These are phyloP conservation scores for Cryphonectria parasitica DNA, from an alignment of 2,329 filamentous ascomycete genomes.

Conservation along the genomic window DNA sequence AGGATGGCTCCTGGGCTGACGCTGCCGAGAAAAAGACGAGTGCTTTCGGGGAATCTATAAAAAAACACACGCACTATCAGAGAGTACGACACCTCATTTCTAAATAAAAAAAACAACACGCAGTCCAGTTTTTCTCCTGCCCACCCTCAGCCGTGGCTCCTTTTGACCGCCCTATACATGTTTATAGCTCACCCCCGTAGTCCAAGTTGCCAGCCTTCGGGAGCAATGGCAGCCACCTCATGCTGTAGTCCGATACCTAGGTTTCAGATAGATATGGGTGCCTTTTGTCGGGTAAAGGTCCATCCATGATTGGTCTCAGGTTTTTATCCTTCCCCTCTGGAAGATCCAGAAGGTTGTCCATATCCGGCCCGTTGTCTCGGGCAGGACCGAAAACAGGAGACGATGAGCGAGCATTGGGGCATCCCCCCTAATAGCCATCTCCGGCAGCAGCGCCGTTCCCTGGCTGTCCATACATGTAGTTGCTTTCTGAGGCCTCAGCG, in stretches of 20 bases:
- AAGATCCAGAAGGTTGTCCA: not conserved
- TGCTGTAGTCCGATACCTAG: not conserved
- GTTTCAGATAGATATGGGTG: not conserved
- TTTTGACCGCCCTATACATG: not conserved
- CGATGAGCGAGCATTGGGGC: not conserved
- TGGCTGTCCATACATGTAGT: constrained; percentile 58
- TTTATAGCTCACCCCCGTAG: not conserved
- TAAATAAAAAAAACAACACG: constrained; percentile 16
- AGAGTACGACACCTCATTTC: constrained; percentile 22
- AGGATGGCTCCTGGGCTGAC: constrained; percentile 26
- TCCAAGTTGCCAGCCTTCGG: not conserved
- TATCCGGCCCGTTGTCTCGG: not conserved
- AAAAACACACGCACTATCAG: constrained; percentile 6
- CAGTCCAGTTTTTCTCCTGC: constrained; percentile 9
- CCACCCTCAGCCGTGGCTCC: not conserved
- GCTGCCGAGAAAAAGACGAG: constrained; percentile 23
- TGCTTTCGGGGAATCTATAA: constrained; percentile 28
- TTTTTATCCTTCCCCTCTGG: not conserved
- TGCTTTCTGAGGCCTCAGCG: constrained; percentile 47
- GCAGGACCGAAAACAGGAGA: not conserved
- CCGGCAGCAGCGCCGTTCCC: constrained; percentile 59
- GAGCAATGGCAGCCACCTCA: not conserved
- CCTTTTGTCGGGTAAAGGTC: not conserved
- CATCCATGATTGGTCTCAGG: not conserved
- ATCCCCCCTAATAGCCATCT: constrained; percentile 52